A percentile compares a stretch with the other conserved stretches of the same genome.
These are phyloP conservation scores for Aspergillus panamensis DNA, from an alignment of 495 filamentous ascomycete species.

Conservation along the genomic window DNA sequence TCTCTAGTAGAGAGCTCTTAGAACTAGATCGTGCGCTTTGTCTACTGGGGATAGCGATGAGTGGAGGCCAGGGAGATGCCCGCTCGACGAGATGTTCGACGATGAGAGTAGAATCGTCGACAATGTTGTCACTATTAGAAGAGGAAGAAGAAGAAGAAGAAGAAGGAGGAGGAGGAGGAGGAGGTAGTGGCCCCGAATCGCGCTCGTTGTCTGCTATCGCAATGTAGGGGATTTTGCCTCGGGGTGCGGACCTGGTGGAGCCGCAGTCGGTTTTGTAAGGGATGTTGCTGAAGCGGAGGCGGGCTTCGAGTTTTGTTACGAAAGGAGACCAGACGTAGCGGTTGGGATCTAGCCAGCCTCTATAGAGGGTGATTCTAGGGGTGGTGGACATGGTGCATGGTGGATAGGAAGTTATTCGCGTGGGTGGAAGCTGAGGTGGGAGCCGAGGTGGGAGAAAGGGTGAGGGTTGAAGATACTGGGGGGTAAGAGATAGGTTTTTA, in stretches of 20 bases:
- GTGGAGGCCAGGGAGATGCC: constrained; percentile 50
- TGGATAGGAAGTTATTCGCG: background rate
- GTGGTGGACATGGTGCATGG: constrained; percentile 1
- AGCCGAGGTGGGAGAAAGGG: background rate
- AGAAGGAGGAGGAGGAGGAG: too few species aligned
- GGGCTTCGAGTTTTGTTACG: constrained; percentile 61
- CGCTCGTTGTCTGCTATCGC: constrained; percentile 4
- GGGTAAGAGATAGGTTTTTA: too few species aligned
- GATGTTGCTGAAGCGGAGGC: constrained; percentile 52
- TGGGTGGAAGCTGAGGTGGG: background rate
- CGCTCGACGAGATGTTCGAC: constrained; percentile 38
- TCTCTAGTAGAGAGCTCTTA: constrained; percentile 57
- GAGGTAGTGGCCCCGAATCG: background rate
- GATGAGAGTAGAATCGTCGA: constrained; percentile 56
- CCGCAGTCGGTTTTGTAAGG: constrained; percentile 46
- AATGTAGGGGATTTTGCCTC: constrained; percentile 60
- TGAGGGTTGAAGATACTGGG: background rate
- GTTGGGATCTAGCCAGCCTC: constrained; percentile 42
- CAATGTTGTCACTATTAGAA: background rate
- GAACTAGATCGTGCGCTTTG: constrained; percentile 46
- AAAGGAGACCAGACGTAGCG: constrained; percentile 61
- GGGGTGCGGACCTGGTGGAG: constrained; percentile 41
- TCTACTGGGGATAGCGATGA: constrained; percentile 28
- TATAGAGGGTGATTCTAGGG: constrained; percentile 44
- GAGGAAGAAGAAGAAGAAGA: constrained; percentile 20